phyloP scores from a whole-genome alignment of 108 stramenopile species.

The Nitzschia sp. region DNA sequence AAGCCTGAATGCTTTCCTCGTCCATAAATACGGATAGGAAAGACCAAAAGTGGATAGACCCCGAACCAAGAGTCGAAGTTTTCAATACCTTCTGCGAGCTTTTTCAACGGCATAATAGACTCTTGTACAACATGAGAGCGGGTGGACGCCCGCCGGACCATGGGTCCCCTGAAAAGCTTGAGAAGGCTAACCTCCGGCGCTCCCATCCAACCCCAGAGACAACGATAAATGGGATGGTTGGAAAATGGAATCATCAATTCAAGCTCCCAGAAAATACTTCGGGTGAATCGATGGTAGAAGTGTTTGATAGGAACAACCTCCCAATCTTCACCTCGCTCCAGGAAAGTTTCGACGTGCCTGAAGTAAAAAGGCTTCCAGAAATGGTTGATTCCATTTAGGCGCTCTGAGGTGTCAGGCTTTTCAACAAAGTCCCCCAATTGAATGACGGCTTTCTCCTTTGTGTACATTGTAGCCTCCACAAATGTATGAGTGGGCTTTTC shows the following conservation, averaged over 20 bases:
- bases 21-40: slow-evolving; percentile 30
- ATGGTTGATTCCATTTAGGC: slow-evolving; percentile 27
- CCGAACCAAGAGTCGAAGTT: slow-evolving; percentile 32
- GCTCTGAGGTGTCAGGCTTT: slow-evolving; percentile 3
- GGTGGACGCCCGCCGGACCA: slow-evolving; percentile 34
- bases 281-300: slow-evolving; percentile 64
- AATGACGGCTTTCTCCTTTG: slow-evolving; percentile 46
- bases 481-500: slow-evolving; percentile 20
- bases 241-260: slow-evolving; percentile 63
- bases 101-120: slow-evolving; percentile 50
- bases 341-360: slow-evolving; percentile 54
- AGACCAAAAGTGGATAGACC: background rate
- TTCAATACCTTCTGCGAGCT: slow-evolving; percentile 46
- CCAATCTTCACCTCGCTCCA: slow-evolving; percentile 13
- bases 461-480: slow-evolving; percentile 57
- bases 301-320: slow-evolving; percentile 59
- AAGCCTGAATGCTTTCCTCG: slow-evolving; percentile 27
- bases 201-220: slow-evolving; percentile 56
- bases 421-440: slow-evolving; percentile 51
- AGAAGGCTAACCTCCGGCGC: slow-evolving; percentile 57
- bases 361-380: slow-evolving; percentile 69
- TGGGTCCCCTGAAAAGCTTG: slow-evolving; percentile 41
- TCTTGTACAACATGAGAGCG: slow-evolving; percentile 51
- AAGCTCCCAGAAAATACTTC: slow-evolving; percentile 66
- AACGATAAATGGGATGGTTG: slow-evolving; percentile 55